Evolutionary conservation across 768 basidiomycete species (phyloP).

Genomic region (Russula olivacea): DNA sequence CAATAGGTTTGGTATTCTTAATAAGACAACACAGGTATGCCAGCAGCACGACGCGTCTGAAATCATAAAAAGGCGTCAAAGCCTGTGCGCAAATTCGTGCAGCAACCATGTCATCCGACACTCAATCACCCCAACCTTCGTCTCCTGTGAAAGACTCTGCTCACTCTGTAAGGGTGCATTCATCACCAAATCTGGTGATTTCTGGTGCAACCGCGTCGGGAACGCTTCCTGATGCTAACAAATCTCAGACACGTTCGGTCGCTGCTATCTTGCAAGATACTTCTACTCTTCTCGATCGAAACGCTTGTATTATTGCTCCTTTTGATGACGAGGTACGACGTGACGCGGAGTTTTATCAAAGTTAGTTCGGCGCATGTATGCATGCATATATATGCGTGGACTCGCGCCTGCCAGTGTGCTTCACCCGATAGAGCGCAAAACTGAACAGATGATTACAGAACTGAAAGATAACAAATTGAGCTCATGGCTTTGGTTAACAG

Average conservation of each 20-base stretch:
- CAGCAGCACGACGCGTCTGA: conserved; percentile 6
- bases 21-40: conserved; percentile 77
- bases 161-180: conserved; percentile 5
- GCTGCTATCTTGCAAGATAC: conserved; percentile 13
- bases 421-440: neutral
- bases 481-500: conserved; percentile 20
- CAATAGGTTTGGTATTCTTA: conserved; percentile 90
- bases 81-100: neutral
- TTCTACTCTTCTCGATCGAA: conserved; percentile 31
- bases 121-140: conserved; percentile 1
- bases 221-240: neutral
- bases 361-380: conserved; percentile 30
- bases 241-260: conserved; percentile 13
- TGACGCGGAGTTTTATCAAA: conserved; percentile 33
- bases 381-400: conserved; percentile 23
- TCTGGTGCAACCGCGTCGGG: neutral
- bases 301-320: conserved; percentile 30
- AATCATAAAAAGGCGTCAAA: neutral
- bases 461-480: conserved; percentile 19
- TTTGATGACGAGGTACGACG: conserved; percentile 34
- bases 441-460: conserved; percentile 12
- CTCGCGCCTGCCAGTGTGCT: neutral
- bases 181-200: conserved; percentile 10
- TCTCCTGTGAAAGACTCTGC: conserved; percentile 12
- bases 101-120: conserved; percentile 7